phyloP scores from a whole-genome alignment of 2,329 filamentous ascomycete genomes.

The Claviceps cyperi region DNA sequence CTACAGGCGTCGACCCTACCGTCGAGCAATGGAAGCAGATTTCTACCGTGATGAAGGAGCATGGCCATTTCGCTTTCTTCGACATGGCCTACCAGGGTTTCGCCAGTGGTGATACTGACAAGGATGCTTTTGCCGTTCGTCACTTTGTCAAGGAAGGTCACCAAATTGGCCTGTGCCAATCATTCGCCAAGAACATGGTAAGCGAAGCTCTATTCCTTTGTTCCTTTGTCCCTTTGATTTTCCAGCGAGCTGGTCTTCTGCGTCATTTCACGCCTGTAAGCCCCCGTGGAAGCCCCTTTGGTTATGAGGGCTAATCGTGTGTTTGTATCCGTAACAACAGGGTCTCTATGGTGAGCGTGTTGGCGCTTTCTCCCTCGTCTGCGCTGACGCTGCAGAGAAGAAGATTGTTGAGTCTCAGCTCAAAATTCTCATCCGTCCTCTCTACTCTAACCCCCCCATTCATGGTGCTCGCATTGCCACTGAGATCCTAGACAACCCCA shows the following conservation, averaged over 20 bases:
- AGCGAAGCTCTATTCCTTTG: constrained; percentile 10
- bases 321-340: constrained; percentile 23
- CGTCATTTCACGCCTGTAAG: background rate
- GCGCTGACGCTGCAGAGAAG: constrained; percentile 75
- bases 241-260: background rate
- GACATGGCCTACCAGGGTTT: constrained; percentile 99
- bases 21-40: constrained; percentile 87
- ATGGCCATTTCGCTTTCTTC: constrained; percentile 89
- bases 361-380: constrained; percentile 88
- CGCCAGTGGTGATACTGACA: constrained; percentile 79
- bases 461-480: constrained; percentile 91
- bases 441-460: constrained; percentile 97
- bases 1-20: constrained; percentile 89
- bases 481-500: constrained; percentile 75
- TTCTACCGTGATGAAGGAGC: constrained; percentile 69
- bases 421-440: constrained; percentile 91
- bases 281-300: no score
- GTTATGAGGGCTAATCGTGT: background rate
- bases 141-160: constrained; percentile 90
- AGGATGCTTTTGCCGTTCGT: constrained; percentile 84
- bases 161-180: constrained; percentile 76
- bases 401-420: constrained; percentile 92
- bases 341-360: constrained; percentile 98
- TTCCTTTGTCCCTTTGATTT: background rate
- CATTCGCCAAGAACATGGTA: constrained; percentile 99